These are phyloP conservation scores for Coniochaeta sp. DNA, from an alignment of 2,329 filamentous ascomycete species.

Conservation along the genomic window DNA sequence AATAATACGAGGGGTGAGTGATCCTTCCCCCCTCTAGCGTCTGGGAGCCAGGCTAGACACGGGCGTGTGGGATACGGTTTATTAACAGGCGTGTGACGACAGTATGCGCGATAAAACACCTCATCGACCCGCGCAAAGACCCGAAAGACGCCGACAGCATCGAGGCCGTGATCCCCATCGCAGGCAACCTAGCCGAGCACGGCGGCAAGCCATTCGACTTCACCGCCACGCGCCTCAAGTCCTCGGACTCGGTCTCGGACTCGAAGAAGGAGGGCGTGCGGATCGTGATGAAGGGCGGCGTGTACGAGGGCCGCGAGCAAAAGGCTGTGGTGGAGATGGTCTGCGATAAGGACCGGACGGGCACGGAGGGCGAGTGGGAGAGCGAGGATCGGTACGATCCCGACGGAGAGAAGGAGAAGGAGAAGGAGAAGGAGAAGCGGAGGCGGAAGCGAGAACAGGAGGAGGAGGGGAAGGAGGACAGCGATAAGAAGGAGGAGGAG, in stretches of 20 bases:
- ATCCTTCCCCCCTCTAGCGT: too few relatives aligned
- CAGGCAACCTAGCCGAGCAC: conserved; percentile 56
- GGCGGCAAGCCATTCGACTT: conserved; percentile 57
- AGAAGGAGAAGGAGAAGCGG: conserved; percentile 15
- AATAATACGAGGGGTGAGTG: conserved; percentile 59
- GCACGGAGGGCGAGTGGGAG: conserved; percentile 63
- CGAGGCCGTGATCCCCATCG: conserved; percentile 60
- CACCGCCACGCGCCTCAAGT: conserved; percentile 57
- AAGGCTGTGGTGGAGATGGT: conserved; percentile 78
- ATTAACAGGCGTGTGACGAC: conserved; percentile 2
- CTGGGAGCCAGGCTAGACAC: too few relatives aligned
- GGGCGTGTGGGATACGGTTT: background rate
- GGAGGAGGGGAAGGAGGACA: conserved; percentile 16
- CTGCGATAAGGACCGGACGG: conserved; percentile 66
- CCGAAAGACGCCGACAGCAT: conserved; percentile 39
- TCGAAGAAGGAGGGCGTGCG: conserved; percentile 63
- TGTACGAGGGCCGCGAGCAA: conserved; percentile 49
- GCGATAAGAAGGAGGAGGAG: conserved; percentile 16
- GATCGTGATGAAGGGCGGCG: conserved; percentile 58
- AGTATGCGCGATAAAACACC: conserved; percentile 71
- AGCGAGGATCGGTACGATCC: conserved; percentile 45
- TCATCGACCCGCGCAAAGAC: conserved; percentile 33
- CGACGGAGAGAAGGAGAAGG: conserved; percentile 6
- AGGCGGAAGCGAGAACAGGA: too few relatives aligned
- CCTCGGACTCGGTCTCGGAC: conserved; percentile 56